Base-by-base conservation (phyloP, 164 flowering plant genomes). In the Chimonanthus salicifolius region DNA sequence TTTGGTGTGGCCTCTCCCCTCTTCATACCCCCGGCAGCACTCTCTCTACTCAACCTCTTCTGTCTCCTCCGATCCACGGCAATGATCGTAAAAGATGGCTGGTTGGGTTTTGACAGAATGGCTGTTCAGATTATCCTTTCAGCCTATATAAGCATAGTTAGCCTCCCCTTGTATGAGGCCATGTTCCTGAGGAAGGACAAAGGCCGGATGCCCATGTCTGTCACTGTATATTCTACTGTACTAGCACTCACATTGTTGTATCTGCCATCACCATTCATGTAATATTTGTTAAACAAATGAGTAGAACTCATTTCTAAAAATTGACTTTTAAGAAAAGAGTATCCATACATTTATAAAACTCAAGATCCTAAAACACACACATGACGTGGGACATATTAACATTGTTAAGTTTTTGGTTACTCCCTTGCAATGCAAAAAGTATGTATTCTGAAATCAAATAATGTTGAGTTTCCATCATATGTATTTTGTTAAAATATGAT, bases 1-100 rank as follows among this genome's bases (percentile, higher is more conserved):
- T 33, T 33, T 46, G 86, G 82, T 48, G 79, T 76, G 68, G 72
- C 85, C 46, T 79, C 79, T 44, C 75, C 82, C 46, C 82, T 83
- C 81, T 81, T 78, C 60, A 70, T 76, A 66, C 75, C 85, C 60
- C 64, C 85, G 18, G 69, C 81, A 58, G 72, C 86, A 13, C 49
- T 81, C n/a, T 81, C 87, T 16, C 47, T 80, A 68, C 79, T 81
- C 64, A 81, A 86, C 62, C 70, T 47, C 70, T 71, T 69, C 44
- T 64, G 78, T 70, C 49, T 79, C 71, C 45, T 66, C 18, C 51
- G 20, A 18, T 67, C 74, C 48, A 43, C 60, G 60, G 16, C 33
- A 33, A 33, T 6, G 10, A 33, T 33, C 33, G 33, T 33, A 18
- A 62, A 60, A 20, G 66, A n/a, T 16, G 75, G 75, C 6, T 48